Evolutionary conservation across 1,284 basidiomycete genomes (phyloP), one percentile per base, ranked within the genome.

Genomic region (Afroboletus lepidellus): DNA sequence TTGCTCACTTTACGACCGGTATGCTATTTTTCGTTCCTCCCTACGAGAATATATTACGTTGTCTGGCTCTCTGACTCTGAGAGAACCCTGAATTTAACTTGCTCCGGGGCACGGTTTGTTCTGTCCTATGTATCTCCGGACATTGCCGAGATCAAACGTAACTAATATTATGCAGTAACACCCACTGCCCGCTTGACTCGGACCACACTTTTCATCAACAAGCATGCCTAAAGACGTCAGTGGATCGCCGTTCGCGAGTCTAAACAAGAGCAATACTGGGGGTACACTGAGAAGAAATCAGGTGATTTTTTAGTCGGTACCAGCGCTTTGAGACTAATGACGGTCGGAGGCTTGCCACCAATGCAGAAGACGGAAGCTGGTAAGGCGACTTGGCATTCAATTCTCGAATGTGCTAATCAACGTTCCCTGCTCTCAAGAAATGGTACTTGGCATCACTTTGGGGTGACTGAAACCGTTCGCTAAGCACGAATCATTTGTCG

Each of bases 1-100:
- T 69, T 77, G 74, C 71, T 75, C 70, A 65, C 69, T 65, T 75
- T 69, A 75, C 69, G 74, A 75, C 65, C 34, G 58, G 61, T 66
- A 69, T 65, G 68, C 65, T 64, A 63, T 49, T 54, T 52, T 51
- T 45, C 44, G 44, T 51, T 41, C 16, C 43, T 42, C 51, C 44
- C 48, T 46, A 48, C 32, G 53, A 60, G 57, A 59, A 59, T 56
- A 60, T 56, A n/a, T n/a, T n/a, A 58, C 54, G 41, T 56, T 48
- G 41, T 39, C 50, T 48, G 43, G 48, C 29, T 46, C 18, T 8
- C 33, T 15, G 46, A 11, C 12, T 30, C 11, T 30, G 27, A 8
- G 12, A 41, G 42, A 32, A 39, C 32, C 18, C 24, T 21, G 44
- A 45, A 36, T 38, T 23, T 34, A 37, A 32, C 30, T 43, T 21